Percentiles rank a stretch among this genome's conserved stretches.
Evolutionary conservation across 176 grass and related monocot species (phyloP).

Genomic region (Carex scoparia): DNA sequence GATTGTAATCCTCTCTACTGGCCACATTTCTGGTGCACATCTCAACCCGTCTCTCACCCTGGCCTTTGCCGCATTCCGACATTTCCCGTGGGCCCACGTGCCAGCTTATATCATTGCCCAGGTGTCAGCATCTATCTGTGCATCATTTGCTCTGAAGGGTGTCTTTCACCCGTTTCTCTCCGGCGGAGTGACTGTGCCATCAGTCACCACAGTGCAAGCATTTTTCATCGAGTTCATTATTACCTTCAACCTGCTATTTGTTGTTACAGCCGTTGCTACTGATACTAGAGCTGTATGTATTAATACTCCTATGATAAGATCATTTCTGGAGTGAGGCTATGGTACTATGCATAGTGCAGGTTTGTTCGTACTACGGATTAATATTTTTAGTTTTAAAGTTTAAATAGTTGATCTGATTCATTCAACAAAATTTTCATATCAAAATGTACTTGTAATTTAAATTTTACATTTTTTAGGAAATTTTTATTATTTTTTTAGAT

Average conservation of each 20-base stretch:
- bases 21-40: constrained; percentile 94
- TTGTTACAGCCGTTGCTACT: constrained; percentile 97
- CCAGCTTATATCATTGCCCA: constrained; percentile 74
- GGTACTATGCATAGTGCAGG: no score
- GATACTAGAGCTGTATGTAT: constrained; percentile 62
- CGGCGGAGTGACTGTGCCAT: constrained; percentile 87
- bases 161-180: constrained; percentile 95
- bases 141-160: constrained; percentile 85
- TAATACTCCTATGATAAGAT: background rate
- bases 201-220: constrained; percentile 75
- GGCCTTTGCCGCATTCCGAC: constrained; percentile 81
- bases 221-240: constrained; percentile 99
- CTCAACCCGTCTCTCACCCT: constrained; percentile 92
- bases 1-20: constrained; percentile 87
- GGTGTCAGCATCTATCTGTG: constrained; percentile 83
- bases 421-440: no score
- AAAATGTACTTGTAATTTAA: no score
- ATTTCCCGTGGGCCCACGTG: constrained; percentile 95
- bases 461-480: no score
- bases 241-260: constrained; percentile 92
- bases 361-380: no score
- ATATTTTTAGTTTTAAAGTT: no score
- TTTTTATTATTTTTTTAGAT: no score
- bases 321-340: no score
- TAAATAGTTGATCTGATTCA: no score